Evolutionary conservation across 768 basidiomycete species (phyloP).

Genomic region (Lactarius pseudohatsudake): DNA sequence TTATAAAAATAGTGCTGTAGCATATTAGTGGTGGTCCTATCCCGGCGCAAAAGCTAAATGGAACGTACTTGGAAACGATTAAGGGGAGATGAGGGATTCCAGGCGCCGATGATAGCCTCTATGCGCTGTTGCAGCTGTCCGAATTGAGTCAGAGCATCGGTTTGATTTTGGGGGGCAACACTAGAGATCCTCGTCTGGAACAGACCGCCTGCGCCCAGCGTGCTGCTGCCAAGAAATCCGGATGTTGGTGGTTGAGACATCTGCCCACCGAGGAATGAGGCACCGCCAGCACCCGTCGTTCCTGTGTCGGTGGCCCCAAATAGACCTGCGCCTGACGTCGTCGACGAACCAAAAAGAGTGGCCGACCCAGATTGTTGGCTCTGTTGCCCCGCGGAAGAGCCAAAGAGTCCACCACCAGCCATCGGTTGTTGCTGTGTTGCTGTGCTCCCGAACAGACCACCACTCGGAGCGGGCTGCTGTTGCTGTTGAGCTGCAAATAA

Average conservation of each 20-base stretch:
- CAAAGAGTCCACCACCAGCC: conserved; percentile 20
- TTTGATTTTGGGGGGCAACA: conserved; percentile 45
- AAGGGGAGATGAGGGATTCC: conserved; percentile 64
- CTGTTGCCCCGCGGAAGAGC: conserved; percentile 8
- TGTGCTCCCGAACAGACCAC: conserved; percentile 32
- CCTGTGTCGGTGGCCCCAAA: conserved; percentile 2
- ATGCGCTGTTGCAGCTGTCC: conserved; percentile 55
- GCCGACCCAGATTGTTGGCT: conserved; percentile 12
- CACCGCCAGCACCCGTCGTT: neutral
- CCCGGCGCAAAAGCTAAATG: neutral
- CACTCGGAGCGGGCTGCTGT: conserved; percentile 18
- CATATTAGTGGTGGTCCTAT: neutral
- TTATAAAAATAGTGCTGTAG: conserved; percentile 81
- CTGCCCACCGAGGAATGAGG: conserved; percentile 18
- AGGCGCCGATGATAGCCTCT: conserved; percentile 63
- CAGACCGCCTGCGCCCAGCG: conserved; percentile 26
- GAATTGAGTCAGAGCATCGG: conserved; percentile 63
- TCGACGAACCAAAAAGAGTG: conserved; percentile 17
- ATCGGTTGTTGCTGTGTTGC: conserved; percentile 14
- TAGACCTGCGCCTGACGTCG: neutral
- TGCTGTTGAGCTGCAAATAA: conserved; percentile 32
- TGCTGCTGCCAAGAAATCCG: conserved; percentile 30
- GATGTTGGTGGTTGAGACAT: conserved; percentile 22
- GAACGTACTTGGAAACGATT: conserved; percentile 77
- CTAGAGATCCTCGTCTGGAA: conserved; percentile 35